phyloP scores from a whole-genome alignment of 2,329 filamentous ascomycete species.

The Juglanconis oblonga region DNA sequence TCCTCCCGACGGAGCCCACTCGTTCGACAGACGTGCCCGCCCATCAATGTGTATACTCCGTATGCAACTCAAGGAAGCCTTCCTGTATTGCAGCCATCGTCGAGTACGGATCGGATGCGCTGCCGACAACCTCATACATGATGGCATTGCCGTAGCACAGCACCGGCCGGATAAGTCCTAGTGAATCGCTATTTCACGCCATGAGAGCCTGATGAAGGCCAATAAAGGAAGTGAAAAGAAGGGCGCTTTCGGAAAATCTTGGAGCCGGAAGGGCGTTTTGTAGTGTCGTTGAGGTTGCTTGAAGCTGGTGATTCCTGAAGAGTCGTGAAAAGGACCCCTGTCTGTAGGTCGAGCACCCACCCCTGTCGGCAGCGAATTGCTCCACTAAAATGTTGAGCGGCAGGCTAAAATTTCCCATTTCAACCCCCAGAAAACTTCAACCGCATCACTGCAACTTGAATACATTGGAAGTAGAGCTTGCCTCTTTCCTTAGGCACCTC shows the following conservation, averaged over 20 bases:
- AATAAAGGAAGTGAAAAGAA: background rate
- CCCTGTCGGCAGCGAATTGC: background rate
- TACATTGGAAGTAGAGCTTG: background rate
- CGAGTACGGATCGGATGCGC: background rate
- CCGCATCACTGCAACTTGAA: background rate
- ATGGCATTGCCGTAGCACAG: conserved; percentile 12
- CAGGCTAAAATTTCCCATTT: conserved; percentile 14
- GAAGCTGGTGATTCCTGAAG: background rate
- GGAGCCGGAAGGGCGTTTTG: background rate
- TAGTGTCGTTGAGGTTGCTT: background rate
- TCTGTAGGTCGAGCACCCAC: background rate
- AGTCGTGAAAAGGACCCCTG: background rate
- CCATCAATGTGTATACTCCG: conserved; percentile 22
- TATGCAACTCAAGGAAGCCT: background rate
- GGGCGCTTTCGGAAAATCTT: background rate
- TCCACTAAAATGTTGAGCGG: conserved; percentile 19
- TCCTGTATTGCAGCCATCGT: background rate
- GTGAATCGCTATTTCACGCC: background rate
- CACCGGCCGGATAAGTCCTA: too few relatives aligned
- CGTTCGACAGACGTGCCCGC: conserved; percentile 58
- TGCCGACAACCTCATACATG: background rate
- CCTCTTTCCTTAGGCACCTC: background rate
- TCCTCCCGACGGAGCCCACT: conserved; percentile 78
- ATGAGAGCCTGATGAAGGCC: background rate
- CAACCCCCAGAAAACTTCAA: conserved; percentile 12